phyloP scores from a whole-genome alignment of 2,329 filamentous ascomycete genomes.

The Apiospora kogelbergensis region DNA sequence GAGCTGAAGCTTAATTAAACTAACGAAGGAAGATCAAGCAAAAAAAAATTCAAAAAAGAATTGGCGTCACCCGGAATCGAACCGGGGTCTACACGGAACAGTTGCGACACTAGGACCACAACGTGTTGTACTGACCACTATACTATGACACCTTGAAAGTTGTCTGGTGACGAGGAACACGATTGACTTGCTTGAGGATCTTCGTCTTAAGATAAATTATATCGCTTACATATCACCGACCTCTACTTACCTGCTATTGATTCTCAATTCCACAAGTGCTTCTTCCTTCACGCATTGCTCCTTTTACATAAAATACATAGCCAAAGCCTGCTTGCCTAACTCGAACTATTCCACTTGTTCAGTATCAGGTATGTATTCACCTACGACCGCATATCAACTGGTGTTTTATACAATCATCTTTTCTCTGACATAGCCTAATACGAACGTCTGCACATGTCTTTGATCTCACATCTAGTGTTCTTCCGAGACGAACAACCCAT shows the following conservation, averaged over 20 bases:
- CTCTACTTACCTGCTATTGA: too few relatives aligned
- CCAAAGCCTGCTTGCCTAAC: too few relatives aligned
- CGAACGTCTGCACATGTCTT: background rate
- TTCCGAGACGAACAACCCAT: background rate
- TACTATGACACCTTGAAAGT: constrained; percentile 4
- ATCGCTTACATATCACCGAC: too few relatives aligned
- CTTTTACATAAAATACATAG: too few relatives aligned
- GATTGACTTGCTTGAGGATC: background rate
- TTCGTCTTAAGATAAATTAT: background rate
- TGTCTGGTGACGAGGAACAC: background rate
- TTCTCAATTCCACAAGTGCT: too few relatives aligned
- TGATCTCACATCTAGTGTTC: background rate
- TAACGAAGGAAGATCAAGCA: too few relatives aligned
- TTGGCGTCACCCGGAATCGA: constrained; percentile 9
- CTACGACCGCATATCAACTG: too few relatives aligned
- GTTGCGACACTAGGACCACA: background rate
- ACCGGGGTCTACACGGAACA: constrained; percentile 9
- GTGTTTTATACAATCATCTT: too few relatives aligned
- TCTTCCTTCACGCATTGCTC: too few relatives aligned
- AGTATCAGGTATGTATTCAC: too few relatives aligned
- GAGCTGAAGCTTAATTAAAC: too few relatives aligned
- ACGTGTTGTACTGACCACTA: constrained; percentile 11
- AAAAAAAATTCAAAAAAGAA: background rate
- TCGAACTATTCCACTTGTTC: too few relatives aligned
- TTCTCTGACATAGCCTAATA: background rate